These are phyloP conservation scores for Ambrosia hybrid DNA, from an alignment of 140 eudicot species.

Conservation along the genomic window DNA sequence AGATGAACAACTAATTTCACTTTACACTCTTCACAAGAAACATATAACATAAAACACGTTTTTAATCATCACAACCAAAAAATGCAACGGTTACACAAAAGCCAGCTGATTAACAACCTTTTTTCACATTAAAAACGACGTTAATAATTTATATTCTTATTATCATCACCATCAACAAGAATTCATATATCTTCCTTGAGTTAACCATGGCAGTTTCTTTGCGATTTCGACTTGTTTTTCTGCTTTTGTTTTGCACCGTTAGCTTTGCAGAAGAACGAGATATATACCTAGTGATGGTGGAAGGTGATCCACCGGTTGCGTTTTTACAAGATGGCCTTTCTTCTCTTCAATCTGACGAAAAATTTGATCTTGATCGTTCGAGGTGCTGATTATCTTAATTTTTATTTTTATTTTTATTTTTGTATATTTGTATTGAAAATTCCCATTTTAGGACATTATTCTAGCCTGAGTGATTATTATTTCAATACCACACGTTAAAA, in stretches of 20 bases:
- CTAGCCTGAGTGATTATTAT: no score
- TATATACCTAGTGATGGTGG: constrained; percentile 59
- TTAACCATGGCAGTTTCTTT: constrained; percentile 17
- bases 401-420: no score
- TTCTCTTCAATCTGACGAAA: constrained; percentile 18
- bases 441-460: no score
- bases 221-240: constrained; percentile 19
- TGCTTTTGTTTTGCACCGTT: constrained; percentile 16
- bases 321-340: constrained; percentile 35
- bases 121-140: constrained; percentile 22
- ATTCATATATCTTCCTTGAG: neutral
- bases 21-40: constrained; percentile 21
- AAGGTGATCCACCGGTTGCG: constrained; percentile 78
- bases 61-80: constrained; percentile 20
- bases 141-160: neutral
- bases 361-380: constrained; percentile 35
- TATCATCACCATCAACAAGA: neutral
- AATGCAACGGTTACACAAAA: constrained; percentile 27
- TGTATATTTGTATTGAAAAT: no score
- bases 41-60: constrained; percentile 32
- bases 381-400: neutral
- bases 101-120: constrained; percentile 31
- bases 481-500: no score
- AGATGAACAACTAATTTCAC: neutral
- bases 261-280: constrained; percentile 43